Evolutionary conservation across 2,329 filamentous ascomycete species (phyloP), one percentile per base, ranked within the genome.

Genomic region (Didymella keratinophila): DNA sequence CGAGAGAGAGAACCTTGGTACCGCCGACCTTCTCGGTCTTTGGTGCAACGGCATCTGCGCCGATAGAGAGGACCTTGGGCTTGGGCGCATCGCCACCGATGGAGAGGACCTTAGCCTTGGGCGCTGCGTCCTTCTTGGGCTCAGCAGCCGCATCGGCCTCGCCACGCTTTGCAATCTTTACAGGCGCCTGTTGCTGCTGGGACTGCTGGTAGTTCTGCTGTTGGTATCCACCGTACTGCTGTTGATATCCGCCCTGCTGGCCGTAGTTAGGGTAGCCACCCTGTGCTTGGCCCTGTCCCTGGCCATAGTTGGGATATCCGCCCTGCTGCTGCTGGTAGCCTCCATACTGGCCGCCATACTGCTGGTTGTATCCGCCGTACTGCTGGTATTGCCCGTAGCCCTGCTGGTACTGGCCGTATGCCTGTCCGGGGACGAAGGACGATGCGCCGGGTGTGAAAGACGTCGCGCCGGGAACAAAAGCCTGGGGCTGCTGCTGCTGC

Each of bases 1-100:
- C 89, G 55, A 96, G 89, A 44, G 90, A 90, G 27, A 93, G 82
- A n/a, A 94, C 89, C 78, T 93, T 93, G 32, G 89, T 76, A 16
- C 76, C 76, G 20, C 78, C 79, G 10, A 78, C 65, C 56, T 78
- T 82, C 70, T 83, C 81, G 7, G 81, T 82, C 74, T 88, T 87
- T 28, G 85, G 82, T 12, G 82, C 75, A 36, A 79, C 67, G 25
- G 81, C 77, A 42, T 86, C 84, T 34, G 79, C 82, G 55, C 85
- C 84, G 47, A 88, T 84, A 18, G 85, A 86, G 30, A 88, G 76
- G 4, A 87, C 85, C 77, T 88, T 88, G 42, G 85, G 79, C 73
- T 84, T 84, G 12, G 84, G 82, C 30, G 80, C 71, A 51, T 87
- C 85, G 51, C 83, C 84, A 21, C 84, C 84, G 69, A 86, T 88